A percentile compares a stretch with the other conserved stretches of the same genome.
phyloP scores from a whole-genome alignment of 2,329 filamentous ascomycete species.

The Trichophyton verrucosum region DNA sequence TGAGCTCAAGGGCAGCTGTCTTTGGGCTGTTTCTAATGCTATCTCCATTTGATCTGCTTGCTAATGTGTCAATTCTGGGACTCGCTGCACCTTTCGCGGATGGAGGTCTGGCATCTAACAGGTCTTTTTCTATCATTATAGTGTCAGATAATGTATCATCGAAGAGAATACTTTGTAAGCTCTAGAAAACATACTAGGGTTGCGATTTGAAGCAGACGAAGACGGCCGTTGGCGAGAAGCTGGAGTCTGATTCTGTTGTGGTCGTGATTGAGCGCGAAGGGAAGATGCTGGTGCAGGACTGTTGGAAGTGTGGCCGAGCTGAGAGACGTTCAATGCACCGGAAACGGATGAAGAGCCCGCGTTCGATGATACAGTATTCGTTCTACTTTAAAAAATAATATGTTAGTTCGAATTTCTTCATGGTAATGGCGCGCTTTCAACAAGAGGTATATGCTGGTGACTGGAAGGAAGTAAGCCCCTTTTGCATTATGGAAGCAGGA shows the following conservation, averaged over 20 bases:
- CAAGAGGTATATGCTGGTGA: not conserved
- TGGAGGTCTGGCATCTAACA: constrained; percentile 8
- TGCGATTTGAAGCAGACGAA: constrained; percentile 50
- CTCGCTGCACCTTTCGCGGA: constrained; percentile 2
- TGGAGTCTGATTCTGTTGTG: constrained; percentile 62
- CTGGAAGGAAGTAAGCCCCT: not conserved
- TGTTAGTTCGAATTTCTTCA: constrained; percentile 3
- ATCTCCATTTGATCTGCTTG: constrained; percentile 18
- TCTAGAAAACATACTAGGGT: constrained; percentile 32
- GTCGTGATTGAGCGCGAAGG: constrained; percentile 54
- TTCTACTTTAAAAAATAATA: constrained; percentile 21
- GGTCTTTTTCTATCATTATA: constrained; percentile 11
- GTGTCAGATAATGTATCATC: constrained; percentile 8
- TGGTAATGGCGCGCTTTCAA: not conserved
- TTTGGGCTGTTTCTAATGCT: constrained; percentile 18
- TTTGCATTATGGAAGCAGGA: not conserved
- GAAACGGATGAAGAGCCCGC: constrained; percentile 56
- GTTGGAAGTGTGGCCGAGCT: constrained; percentile 40
- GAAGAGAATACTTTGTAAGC: constrained; percentile 13
- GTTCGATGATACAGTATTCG: constrained; percentile 37
- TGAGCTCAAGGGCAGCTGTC: not conserved
- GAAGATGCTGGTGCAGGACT: constrained; percentile 49
- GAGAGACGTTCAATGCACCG: constrained; percentile 62
- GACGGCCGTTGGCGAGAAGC: constrained; percentile 47
- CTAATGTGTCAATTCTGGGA: constrained; percentile 8